phyloP scores from a whole-genome alignment of 768 basidiomycete genomes.

The Leccinum aurantiacum region DNA sequence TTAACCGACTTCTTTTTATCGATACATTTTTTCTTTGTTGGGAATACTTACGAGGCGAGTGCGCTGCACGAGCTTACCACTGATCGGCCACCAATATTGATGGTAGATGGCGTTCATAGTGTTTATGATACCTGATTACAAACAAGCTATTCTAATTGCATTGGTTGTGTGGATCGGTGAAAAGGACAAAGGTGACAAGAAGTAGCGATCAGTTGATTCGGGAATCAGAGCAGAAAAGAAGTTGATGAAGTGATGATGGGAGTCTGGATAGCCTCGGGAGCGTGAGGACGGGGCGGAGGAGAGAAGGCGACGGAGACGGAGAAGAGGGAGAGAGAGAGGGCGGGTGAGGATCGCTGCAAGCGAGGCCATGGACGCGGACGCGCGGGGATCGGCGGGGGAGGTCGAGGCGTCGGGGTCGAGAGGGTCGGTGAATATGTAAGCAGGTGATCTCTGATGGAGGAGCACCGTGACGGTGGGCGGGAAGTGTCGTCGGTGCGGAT shows the following conservation, averaged over 20 bases:
- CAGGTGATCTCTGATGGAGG: constrained; percentile 13
- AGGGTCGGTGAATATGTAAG: constrained; percentile 29
- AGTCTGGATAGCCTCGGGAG: constrained; percentile 15
- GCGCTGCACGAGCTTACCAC: constrained; percentile 19
- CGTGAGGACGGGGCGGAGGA: constrained; percentile 2
- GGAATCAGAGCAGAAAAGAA: constrained; percentile 23
- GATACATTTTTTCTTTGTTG: constrained; percentile 22
- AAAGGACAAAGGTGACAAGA: constrained; percentile 4
- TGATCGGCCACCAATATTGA: constrained; percentile 20
- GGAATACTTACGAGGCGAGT: constrained; percentile 23
- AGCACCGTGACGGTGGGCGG: constrained; percentile 8
- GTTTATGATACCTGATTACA: constrained; percentile 33
- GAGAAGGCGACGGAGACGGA: constrained; percentile 21
- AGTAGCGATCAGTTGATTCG: constrained; percentile 12
- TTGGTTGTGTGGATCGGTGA: constrained; percentile 6
- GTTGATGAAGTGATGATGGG: constrained; percentile 15
- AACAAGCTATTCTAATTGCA: constrained; percentile 32
- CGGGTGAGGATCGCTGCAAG: constrained; percentile 8
- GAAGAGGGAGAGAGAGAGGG: not conserved
- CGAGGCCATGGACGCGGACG: not conserved
- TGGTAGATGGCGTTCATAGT: constrained; percentile 23
- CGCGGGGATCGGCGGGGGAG: constrained; percentile 22
- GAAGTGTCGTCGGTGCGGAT: constrained; percentile 31
- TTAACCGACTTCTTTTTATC: constrained; percentile 17
- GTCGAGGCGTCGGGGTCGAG: constrained; percentile 17